Conservation (phyloP, 352 stramenopile genomes). For the Phytophthora pluvialis region DNA sequence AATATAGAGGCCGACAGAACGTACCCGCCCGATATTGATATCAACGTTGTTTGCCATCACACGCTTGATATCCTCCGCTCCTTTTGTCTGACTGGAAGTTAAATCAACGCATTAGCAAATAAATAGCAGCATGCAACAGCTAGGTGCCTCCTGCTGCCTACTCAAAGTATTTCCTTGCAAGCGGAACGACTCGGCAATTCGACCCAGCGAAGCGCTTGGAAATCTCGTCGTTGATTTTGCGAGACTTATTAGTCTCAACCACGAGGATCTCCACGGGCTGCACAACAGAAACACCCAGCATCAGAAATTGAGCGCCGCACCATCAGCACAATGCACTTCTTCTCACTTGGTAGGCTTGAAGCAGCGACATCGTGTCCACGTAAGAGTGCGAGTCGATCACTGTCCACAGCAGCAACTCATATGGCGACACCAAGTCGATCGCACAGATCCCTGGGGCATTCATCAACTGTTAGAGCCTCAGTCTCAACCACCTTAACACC, state of each 20-base stretch:
- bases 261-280: conserved; percentile 82
- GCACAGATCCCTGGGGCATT: conserved; percentile 58
- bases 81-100: conserved; percentile 75
- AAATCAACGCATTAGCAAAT: conserved; percentile 1
- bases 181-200: conserved; percentile 66
- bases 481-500: neutral
- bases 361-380: conserved; percentile 67
- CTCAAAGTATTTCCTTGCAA: conserved; percentile 85
- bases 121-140: neutral
- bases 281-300: neutral
- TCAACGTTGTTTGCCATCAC: conserved; percentile 86
- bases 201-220: conserved; percentile 57
- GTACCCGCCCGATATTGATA: conserved; percentile 78
- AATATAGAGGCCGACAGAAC: neutral
- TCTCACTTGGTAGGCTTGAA: conserved; percentile 72
- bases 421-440: conserved; percentile 70
- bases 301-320: neutral
- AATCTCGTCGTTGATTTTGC: conserved; percentile 78
- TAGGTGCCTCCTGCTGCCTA: conserved; percentile 24
- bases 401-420: conserved; percentile 80
- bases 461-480: conserved; percentile 1
- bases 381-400: conserved; percentile 85
- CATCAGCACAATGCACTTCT: neutral
- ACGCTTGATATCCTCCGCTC: conserved; percentile 83
- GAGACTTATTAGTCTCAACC: conserved; percentile 60